Conservation (phyloP, 768 basidiomycete genomes). For the Lentinula sp. region DNA sequence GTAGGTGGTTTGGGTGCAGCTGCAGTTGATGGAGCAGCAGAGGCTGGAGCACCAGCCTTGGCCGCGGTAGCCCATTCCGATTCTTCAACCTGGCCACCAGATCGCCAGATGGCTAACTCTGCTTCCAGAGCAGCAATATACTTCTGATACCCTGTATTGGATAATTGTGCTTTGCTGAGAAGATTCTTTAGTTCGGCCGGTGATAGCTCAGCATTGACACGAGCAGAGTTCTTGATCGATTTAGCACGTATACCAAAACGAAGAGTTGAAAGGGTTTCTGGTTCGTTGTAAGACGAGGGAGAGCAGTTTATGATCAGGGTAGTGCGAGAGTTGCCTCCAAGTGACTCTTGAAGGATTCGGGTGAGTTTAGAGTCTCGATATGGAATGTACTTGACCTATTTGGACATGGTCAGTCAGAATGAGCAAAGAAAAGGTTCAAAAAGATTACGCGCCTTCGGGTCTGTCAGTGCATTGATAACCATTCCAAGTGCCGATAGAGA, state of each 20-base stretch:
- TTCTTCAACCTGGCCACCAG: constrained; percentile 80
- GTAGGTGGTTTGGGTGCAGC: constrained; percentile 57
- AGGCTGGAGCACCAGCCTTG: constrained; percentile 38
- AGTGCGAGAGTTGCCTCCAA: constrained; percentile 91
- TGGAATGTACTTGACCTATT: constrained; percentile 90
- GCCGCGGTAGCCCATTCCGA: constrained; percentile 73
- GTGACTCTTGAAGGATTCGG: constrained; percentile 96
- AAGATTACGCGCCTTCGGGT: constrained; percentile 66
- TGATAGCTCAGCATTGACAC: constrained; percentile 96
- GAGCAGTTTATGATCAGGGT: constrained; percentile 99
- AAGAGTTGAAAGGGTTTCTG: constrained; percentile 94
- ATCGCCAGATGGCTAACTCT: constrained; percentile 85
- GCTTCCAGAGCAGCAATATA: constrained; percentile 89
- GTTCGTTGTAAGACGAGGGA: constrained; percentile 94
- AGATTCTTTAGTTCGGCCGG: constrained; percentile 93
- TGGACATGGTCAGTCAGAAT: background rate
- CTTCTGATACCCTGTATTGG: constrained; percentile 77
- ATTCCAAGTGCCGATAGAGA: constrained; percentile 95
- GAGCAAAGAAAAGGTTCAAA: background rate
- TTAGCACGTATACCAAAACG: constrained; percentile 99
- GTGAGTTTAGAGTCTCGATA: constrained; percentile 99
- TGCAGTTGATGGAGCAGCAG: constrained; percentile 38
- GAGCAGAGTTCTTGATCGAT: constrained; percentile 99
- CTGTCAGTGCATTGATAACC: constrained; percentile 98
- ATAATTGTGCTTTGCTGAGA: constrained; percentile 82